Conservation (phyloP, 2,329 filamentous ascomycete genomes). For the Trichoderma breve region DNA sequence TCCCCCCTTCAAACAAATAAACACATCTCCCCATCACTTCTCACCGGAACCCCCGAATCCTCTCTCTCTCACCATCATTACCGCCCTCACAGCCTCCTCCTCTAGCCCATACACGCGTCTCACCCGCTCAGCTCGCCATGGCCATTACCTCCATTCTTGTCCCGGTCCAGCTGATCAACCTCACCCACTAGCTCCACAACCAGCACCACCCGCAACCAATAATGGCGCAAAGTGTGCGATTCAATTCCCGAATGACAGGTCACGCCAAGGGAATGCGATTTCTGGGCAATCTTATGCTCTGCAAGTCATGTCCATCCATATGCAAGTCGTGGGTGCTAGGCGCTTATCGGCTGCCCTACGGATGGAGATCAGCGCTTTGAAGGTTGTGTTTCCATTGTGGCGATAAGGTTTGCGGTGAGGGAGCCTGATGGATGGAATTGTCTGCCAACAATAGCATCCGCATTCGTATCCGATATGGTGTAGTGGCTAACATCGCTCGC, state of each 20-base stretch:
- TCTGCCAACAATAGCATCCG: not conserved
- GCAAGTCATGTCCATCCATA: not conserved
- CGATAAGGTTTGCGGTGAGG: not conserved
- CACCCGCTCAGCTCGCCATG: not conserved
- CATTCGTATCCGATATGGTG: slow-evolving; percentile 34
- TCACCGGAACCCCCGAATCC: not conserved
- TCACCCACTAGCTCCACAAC: not conserved
- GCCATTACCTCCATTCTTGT: not conserved
- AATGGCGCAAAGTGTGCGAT: slow-evolving; percentile 3
- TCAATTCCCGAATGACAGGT: slow-evolving; percentile 9
- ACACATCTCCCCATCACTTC: not conserved
- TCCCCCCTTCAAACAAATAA: not conserved
- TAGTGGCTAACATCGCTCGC: slow-evolving; percentile 39
- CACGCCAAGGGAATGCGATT: slow-evolving; percentile 3
- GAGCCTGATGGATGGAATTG: not conserved
- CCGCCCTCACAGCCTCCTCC: not conserved
- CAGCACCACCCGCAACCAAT: slow-evolving; percentile 1
- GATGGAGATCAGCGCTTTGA: not conserved
- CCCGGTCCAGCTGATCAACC: slow-evolving; percentile 10
- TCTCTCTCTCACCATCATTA: not conserved
- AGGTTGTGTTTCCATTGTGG: not conserved
- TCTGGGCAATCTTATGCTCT: not conserved
- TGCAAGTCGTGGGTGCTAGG: not conserved
- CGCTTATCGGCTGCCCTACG: not conserved
- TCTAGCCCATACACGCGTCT: not conserved